Conservation (phyloP, 345 rosid species). For the Balakata baccata region DNA sequence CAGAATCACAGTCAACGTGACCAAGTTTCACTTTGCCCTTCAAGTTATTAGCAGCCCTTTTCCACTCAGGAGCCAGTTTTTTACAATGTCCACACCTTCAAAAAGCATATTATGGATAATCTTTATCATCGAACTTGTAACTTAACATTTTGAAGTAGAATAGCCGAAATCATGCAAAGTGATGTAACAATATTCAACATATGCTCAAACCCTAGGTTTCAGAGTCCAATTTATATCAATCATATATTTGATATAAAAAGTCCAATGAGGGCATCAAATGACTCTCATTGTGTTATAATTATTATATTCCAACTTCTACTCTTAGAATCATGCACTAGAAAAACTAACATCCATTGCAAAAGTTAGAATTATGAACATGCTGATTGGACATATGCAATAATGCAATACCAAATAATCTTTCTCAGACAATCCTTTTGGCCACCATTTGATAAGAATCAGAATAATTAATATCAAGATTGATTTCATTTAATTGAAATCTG, state of each 20-base stretch:
- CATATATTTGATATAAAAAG: background rate
- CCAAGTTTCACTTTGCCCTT: slow-evolving; percentile 95
- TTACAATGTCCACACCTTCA: slow-evolving; percentile 97
- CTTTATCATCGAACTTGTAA: slow-evolving; percentile 1
- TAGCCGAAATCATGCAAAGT: background rate
- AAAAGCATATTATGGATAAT: slow-evolving; percentile 7
- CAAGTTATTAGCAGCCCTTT: slow-evolving; percentile 80
- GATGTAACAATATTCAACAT: background rate
- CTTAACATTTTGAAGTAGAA: background rate
- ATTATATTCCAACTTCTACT: background rate
- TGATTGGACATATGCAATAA: background rate
- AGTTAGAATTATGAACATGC: background rate
- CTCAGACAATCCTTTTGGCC: background rate
- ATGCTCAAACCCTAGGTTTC: background rate
- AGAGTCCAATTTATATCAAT: background rate
- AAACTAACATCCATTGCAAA: background rate
- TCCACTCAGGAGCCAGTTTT: slow-evolving; percentile 96
- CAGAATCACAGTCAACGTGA: slow-evolving; percentile 85
- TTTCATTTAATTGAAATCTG: background rate
- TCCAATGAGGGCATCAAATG: background rate
- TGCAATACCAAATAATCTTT: background rate
- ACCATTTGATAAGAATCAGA: background rate
- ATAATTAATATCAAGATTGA: background rate
- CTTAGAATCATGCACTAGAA: background rate
- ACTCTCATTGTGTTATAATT: background rate